Conservation (phyloP, 1,284 basidiomycete species). For the Ustilago tritici region DNA sequence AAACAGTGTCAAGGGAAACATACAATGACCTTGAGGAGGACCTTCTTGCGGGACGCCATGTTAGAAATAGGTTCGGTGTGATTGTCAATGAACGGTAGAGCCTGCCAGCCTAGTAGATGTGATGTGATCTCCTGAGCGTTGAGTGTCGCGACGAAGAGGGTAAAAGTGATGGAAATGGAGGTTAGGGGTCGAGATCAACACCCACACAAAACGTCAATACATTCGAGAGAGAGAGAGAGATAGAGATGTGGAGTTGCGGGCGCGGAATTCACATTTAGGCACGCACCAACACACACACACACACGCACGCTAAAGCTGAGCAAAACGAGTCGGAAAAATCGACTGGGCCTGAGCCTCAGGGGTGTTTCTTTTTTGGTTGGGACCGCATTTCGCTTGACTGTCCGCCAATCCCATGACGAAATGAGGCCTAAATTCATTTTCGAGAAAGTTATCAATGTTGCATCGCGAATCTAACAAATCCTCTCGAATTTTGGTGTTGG, state of each 20-base stretch:
- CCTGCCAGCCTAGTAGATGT: background rate
- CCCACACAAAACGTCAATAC: background rate
- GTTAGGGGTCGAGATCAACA: conserved; percentile 19
- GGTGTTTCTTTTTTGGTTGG: background rate
- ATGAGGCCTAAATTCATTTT: conserved; percentile 5
- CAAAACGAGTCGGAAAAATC: background rate
- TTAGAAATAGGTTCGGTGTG: conserved; percentile 2
- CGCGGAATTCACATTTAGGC: conserved; percentile 9
- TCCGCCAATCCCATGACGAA: conserved; percentile 10
- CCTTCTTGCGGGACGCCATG: conserved; percentile 77
- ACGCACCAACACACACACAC: conserved; percentile 5
- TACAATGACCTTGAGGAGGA: conserved; percentile 82
- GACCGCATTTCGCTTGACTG: background rate
- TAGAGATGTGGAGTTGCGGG: conserved; percentile 11
- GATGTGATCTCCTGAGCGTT: background rate
- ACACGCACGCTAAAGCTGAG: background rate
- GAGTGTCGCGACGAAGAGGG: background rate
- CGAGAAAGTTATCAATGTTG: background rate
- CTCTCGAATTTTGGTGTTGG: background rate
- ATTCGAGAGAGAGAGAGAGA: conserved; percentile 9
- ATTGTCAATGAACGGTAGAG: background rate
- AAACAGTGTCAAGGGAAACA: conserved; percentile 15
- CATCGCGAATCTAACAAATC: background rate
- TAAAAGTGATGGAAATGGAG: background rate
- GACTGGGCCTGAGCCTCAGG: conserved; percentile 7